A percentile compares a stretch with the other conserved stretches of the same genome.
Evolutionary conservation across 129 eudicot genomes (phyloP).

Genomic region (Rutidosis leptorrhynchoides): DNA sequence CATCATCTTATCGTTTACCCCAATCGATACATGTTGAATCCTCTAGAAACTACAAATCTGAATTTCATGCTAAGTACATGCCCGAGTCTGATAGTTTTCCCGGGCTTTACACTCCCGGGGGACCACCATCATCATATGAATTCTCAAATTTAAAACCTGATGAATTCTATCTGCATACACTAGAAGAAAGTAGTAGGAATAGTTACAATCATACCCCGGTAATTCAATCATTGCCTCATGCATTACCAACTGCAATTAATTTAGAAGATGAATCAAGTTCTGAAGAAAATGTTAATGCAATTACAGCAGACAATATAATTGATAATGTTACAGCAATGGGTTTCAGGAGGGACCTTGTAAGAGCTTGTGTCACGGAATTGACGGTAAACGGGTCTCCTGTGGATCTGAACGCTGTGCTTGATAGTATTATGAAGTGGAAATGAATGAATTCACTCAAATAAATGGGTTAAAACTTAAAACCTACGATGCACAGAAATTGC

Average conservation of each 20-base stretch:
- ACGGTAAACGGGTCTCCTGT: constrained; percentile 27
- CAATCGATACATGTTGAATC: neutral
- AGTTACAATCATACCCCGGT: constrained; percentile 17
- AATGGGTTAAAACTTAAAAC: neutral
- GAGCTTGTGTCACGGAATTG: constrained; percentile 31
- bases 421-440: constrained; percentile 30
- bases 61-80: constrained; percentile 37
- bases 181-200: constrained; percentile 17
- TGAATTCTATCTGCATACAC: constrained; percentile 2
- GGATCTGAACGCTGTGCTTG: constrained; percentile 38
- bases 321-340: constrained; percentile 34
- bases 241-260: constrained; percentile 32
- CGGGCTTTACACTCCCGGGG: neutral
- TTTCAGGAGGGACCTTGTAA: constrained; percentile 37
- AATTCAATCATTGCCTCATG: constrained; percentile 25
- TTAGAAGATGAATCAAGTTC: constrained; percentile 18
- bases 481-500: constrained; percentile 9
- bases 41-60: constrained; percentile 31
- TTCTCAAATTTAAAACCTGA: constrained; percentile 17
- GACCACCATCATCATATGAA: constrained; percentile 17
- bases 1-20: neutral
- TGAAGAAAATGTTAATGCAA: constrained; percentile 13
- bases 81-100: constrained; percentile 26
- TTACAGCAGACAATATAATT: constrained; percentile 28
- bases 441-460: constrained; percentile 17